Evolutionary conservation across 176 grass and related monocot genomes (phyloP).

Genomic region (Zoysia pacifica): DNA sequence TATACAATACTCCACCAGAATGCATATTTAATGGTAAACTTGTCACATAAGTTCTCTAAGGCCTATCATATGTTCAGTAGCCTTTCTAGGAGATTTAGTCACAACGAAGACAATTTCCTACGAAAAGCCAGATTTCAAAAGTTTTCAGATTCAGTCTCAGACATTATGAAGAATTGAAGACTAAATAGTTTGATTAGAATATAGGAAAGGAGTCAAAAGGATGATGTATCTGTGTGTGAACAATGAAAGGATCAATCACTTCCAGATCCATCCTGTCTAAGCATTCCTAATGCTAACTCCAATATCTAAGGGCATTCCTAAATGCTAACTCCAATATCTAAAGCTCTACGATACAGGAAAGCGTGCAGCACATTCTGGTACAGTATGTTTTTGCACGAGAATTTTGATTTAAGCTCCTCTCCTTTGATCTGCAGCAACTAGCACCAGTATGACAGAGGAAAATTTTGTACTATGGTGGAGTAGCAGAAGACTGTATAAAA

Average conservation of each 20-base stretch:
- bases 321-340: background rate
- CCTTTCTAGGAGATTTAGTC: background rate
- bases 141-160: background rate
- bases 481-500: too few species aligned
- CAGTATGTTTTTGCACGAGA: too few species aligned
- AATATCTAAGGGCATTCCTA: conserved; percentile 7
- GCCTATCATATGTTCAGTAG: too few species aligned
- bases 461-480: too few species aligned
- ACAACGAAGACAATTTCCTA: background rate
- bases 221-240: background rate
- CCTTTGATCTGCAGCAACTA: too few species aligned
- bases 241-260: background rate
- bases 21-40: too few species aligned
- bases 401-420: too few species aligned
- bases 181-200: background rate
- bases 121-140: background rate
- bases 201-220: background rate
- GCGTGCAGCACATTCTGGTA: too few species aligned
- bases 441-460: too few species aligned
- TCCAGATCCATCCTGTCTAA: background rate
- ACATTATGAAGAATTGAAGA: background rate
- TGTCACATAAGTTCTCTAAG: too few species aligned
- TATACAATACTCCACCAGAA: too few species aligned
- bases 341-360: background rate
- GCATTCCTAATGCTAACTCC: background rate